These are phyloP conservation scores for Tolypocladium tropicale DNA, from an alignment of 2,329 filamentous ascomycete genomes.

Conservation along the genomic window DNA sequence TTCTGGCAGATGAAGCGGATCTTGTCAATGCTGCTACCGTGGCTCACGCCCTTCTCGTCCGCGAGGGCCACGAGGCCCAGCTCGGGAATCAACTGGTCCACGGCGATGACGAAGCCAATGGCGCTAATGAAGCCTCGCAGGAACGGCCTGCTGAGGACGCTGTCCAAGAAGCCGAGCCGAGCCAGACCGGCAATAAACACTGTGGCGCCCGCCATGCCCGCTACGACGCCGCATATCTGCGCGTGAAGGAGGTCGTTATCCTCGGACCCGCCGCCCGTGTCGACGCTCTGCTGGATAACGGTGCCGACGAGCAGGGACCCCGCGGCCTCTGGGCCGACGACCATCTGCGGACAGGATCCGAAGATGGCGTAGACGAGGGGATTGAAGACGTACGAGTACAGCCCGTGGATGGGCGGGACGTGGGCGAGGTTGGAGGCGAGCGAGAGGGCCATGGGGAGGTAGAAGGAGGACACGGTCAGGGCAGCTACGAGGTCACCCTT, in stretches of 20 bases:
- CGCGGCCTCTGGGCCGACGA: conserved; percentile 89
- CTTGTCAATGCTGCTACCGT: conserved; percentile 83
- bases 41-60: conserved; percentile 53
- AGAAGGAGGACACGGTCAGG: conserved; percentile 95
- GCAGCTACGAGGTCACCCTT: conserved; percentile 81
- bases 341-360: conserved; percentile 85
- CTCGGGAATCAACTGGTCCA: conserved; percentile 89
- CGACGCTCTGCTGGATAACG: conserved; percentile 70
- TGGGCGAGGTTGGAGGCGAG: conserved; percentile 88
- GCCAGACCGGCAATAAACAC: conserved; percentile 82
- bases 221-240: conserved; percentile 76
- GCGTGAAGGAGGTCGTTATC: conserved; percentile 61
- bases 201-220: conserved; percentile 76
- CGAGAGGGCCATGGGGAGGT: conserved; percentile 93
- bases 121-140: conserved; percentile 93
- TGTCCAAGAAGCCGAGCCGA: conserved; percentile 85
- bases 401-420: conserved; percentile 82
- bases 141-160: conserved; percentile 86
- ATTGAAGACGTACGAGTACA: conserved; percentile 91
- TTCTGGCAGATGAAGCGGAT: conserved; percentile 68
- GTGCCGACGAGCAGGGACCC: conserved; percentile 84
- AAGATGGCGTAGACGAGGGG: conserved; percentile 85
- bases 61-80: conserved; percentile 64
- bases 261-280: conserved; percentile 52
- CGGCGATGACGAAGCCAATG: conserved; percentile 90